Evolutionary conservation across 345 rosid genomes (phyloP).

Genomic region (Eucalyptus melliodora): DNA sequence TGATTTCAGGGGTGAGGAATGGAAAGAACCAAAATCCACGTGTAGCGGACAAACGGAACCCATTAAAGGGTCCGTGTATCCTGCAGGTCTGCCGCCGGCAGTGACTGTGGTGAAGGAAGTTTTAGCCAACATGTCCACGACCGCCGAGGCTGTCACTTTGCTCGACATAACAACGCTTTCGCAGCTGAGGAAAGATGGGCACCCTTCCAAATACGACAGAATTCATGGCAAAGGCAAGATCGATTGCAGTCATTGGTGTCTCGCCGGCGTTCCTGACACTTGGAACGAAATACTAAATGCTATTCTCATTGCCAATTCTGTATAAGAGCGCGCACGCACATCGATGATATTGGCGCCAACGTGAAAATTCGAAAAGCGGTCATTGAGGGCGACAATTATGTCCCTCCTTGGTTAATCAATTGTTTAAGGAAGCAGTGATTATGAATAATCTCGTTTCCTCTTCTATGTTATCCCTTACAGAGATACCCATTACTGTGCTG

Average conservation of each 20-base stretch:
- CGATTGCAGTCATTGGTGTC: conserved; percentile 45
- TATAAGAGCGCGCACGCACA: background rate
- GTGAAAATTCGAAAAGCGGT: background rate
- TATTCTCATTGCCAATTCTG: background rate
- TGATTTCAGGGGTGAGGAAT: conserved; percentile 14
- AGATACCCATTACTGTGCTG: background rate
- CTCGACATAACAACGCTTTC: conserved; percentile 26
- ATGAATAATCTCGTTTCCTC: background rate
- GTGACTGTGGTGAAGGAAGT: conserved; percentile 10
- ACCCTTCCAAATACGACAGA: conserved; percentile 17
- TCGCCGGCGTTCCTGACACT: conserved; percentile 31
- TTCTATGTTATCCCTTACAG: background rate
- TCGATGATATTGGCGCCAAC: background rate
- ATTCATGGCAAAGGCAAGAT: background rate
- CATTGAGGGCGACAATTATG: background rate
- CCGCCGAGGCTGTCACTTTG: background rate
- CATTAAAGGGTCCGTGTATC: conserved; percentile 12
- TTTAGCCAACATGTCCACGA: background rate
- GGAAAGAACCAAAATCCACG: conserved; percentile 12
- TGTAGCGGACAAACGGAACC: conserved; percentile 17
- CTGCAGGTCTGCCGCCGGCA: conserved; percentile 13
- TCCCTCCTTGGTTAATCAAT: background rate
- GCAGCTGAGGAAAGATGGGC: conserved; percentile 32
- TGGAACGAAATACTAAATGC: conserved; percentile 21
- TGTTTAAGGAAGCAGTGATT: background rate